Percentiles rank a stretch among this genome's conserved stretches.
Conservation (phyloP, 208 protist species). For the Plasmodiophora brassicae region DNA sequence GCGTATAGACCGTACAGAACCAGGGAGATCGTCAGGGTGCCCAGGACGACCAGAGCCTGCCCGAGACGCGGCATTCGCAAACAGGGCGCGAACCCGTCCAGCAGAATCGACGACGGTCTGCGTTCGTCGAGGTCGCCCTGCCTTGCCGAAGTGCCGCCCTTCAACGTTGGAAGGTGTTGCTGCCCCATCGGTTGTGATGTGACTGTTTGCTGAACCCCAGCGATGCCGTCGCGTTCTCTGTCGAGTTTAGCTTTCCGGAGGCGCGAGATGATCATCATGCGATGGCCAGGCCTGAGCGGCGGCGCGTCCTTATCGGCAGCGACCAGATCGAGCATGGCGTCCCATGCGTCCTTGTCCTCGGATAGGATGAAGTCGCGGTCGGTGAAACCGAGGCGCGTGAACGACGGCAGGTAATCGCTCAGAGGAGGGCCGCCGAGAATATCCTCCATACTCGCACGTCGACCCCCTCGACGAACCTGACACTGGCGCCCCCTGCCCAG, state of each 20-base stretch:
- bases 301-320: background rate
- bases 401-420: background rate
- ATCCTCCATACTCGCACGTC: no score
- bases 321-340: background rate
- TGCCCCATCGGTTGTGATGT: background rate
- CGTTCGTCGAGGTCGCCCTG: background rate
- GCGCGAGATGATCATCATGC: constrained; percentile 14
- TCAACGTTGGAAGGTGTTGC: background rate
- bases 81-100: background rate
- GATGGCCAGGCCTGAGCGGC: background rate
- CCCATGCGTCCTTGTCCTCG: background rate
- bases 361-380: background rate
- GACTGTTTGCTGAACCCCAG: background rate
- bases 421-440: background rate
- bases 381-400: background rate
- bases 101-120: background rate
- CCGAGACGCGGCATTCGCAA: background rate
- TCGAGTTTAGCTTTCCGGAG: background rate
- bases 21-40: background rate
- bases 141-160: background rate
- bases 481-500: no score
- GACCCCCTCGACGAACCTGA: no score
- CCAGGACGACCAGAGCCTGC: background rate
- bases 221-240: background rate
- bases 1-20: background rate